phyloP scores from a whole-genome alignment of 2,329 filamentous ascomycete genomes.

The Ceratocystis albifundus region DNA sequence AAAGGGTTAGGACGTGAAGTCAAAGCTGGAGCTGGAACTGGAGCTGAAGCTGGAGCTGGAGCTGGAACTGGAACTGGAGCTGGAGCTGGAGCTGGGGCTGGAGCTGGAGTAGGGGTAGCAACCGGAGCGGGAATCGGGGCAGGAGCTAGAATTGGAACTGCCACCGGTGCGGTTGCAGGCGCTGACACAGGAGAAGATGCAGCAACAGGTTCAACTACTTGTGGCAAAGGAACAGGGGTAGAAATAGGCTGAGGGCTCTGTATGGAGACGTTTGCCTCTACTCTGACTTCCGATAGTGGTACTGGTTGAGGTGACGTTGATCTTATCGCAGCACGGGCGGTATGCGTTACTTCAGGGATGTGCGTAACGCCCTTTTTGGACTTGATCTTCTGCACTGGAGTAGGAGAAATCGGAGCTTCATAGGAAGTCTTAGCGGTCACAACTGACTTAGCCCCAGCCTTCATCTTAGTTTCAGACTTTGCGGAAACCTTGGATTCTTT shows the following conservation, averaged over 20 bases:
- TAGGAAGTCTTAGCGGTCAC: not conserved
- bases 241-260: not conserved
- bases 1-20: slow-evolving; percentile 13
- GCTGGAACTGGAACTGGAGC: not conserved
- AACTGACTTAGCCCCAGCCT: slow-evolving; percentile 6
- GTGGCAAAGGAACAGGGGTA: slow-evolving; percentile 1
- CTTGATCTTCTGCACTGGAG: not conserved
- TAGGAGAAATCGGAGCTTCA: not conserved
- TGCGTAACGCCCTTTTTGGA: not conserved
- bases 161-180: not conserved
- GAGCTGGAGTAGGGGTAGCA: not conserved
- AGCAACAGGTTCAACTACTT: not conserved
- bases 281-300: not conserved
- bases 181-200: not conserved
- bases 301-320: not conserved
- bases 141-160: not conserved
- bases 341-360: not conserved
- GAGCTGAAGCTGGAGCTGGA: not conserved
- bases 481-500: slow-evolving; percentile 13
- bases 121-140: not conserved
- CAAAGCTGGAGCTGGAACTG: not conserved
- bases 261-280: not conserved
- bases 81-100: not conserved
- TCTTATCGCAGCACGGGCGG: not conserved
- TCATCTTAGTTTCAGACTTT: slow-evolving; percentile 17